Evolutionary conservation across 2,329 filamentous ascomycete genomes (phyloP).

Genomic region (Xylariaceae sp.): DNA sequence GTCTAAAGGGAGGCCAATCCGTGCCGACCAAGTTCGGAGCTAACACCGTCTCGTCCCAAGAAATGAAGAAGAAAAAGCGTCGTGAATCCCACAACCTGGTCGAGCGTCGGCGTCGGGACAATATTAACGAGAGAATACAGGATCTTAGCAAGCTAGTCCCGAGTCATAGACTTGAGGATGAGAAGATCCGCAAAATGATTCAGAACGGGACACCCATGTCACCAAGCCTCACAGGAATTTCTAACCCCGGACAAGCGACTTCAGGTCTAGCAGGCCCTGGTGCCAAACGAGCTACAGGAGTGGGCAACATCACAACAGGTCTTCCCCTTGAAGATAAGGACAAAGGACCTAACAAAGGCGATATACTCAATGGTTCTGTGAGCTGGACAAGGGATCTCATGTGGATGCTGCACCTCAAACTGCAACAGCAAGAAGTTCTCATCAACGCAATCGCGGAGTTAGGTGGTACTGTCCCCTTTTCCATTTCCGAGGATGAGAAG

Average conservation of each 20-base stretch:
- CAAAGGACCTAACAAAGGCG: conserved; percentile 97
- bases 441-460: conserved; percentile 67
- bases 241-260: conserved; percentile 68
- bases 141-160: conserved; percentile 92
- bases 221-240: conserved; percentile 68
- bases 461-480: conserved; percentile 72
- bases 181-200: conserved; percentile 93
- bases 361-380: conserved; percentile 94
- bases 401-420: conserved; percentile 89
- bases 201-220: conserved; percentile 88
- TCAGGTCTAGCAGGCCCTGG: conserved; percentile 82
- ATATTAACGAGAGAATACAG: conserved; percentile 98
- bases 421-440: conserved; percentile 84
- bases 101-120: conserved; percentile 88
- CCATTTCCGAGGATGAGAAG: conserved; percentile 83
- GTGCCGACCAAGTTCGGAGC: conserved; percentile 77
- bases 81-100: conserved; percentile 95
- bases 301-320: conserved; percentile 84
- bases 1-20: conserved; percentile 82
- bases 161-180: conserved; percentile 86
- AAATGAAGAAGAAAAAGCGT: conserved; percentile 86
- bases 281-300: conserved; percentile 70
- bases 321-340: conserved; percentile 95
- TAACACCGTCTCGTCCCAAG: conserved; percentile 67
- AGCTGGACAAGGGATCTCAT: conserved; percentile 97